Evolutionary conservation across 2,329 filamentous ascomycete species (phyloP), one percentile per base, ranked within the genome.

Genomic region (Cercospora janseana): DNA sequence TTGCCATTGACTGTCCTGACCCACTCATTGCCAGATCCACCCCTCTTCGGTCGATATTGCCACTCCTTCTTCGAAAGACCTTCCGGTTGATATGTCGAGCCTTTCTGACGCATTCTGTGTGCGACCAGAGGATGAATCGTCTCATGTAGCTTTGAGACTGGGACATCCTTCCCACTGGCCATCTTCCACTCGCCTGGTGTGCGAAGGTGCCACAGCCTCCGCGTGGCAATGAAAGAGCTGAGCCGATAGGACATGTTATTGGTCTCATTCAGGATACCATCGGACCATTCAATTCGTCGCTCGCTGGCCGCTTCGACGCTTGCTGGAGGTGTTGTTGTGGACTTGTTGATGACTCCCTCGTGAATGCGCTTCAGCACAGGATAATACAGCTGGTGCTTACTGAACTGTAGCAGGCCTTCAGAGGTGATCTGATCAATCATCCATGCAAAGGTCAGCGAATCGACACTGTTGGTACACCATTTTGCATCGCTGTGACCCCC

Each of bases 401-500:
- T 48, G 46, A 57, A 53, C 15, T 57, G 52, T 7, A 57, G 46
- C 9, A 57, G 27, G 6, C 26, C 38, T 21, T 40, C 41, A 16
- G 32, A 23, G 1, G 52, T 52, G 23, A 63, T 46, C 32, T 63
- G 61, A 31, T 63, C 61, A 44, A 70, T 65, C 69, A 71, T 71
- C 69, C 69, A 71, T 10, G 67, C 68, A 12, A 70, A 59, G 0
- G 66, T 66, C 15, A 70, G 62, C 18, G 69, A 63, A 10, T 66
- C 61, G 15, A 66, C 54, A 6, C 60, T 52, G 31, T 58, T 56
- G 2, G 50, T 55, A 7, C 50, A 52, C 6, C 47, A 55, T 7
- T 55, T 54, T 4, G 58, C 48, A 18, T 60, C 57, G 1, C 75
- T 47, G 27, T 54, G 72, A n/a, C 76, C 76, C 3, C 76, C 76